These are phyloP conservation scores for Penstemon eatonii DNA, from an alignment of 257 asterid genomes.

Conservation along the genomic window DNA sequence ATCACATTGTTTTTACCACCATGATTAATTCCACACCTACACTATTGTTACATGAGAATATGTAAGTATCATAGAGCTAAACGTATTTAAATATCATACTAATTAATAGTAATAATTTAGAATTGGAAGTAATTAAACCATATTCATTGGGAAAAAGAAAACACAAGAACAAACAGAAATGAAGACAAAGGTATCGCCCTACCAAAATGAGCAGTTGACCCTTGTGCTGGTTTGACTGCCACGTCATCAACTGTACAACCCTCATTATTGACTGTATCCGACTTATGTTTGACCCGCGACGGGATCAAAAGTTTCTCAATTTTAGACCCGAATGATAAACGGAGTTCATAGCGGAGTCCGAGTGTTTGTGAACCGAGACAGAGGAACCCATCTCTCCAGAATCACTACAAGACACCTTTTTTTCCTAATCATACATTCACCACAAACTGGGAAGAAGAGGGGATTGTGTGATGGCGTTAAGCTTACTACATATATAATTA, in stretches of 20 bases:
- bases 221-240: slow-evolving; percentile 35
- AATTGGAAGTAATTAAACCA: background rate
- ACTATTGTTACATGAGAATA: too few relatives aligned
- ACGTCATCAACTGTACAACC: slow-evolving; percentile 28
- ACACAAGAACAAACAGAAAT: background rate
- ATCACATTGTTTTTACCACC: too few relatives aligned
- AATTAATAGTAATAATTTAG: background rate
- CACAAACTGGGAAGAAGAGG: too few relatives aligned
- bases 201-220: slow-evolving; percentile 32
- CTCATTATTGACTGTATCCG: slow-evolving; percentile 28
- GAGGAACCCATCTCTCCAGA: slow-evolving; percentile 19
- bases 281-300: slow-evolving; percentile 41
- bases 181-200: background rate
- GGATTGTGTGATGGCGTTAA: too few relatives aligned
- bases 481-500: too few relatives aligned
- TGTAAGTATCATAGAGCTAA: too few relatives aligned
- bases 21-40: too few relatives aligned
- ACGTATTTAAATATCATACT: too few relatives aligned
- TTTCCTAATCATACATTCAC: too few relatives aligned
- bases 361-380: slow-evolving; percentile 14
- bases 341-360: slow-evolving; percentile 46
- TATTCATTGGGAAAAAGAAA: background rate
- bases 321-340: slow-evolving; percentile 39
- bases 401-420: background rate
- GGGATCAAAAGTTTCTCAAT: slow-evolving; percentile 33